Base-by-base conservation (phyloP, 257 asterid species). In the Euphrasia confusa region DNA sequence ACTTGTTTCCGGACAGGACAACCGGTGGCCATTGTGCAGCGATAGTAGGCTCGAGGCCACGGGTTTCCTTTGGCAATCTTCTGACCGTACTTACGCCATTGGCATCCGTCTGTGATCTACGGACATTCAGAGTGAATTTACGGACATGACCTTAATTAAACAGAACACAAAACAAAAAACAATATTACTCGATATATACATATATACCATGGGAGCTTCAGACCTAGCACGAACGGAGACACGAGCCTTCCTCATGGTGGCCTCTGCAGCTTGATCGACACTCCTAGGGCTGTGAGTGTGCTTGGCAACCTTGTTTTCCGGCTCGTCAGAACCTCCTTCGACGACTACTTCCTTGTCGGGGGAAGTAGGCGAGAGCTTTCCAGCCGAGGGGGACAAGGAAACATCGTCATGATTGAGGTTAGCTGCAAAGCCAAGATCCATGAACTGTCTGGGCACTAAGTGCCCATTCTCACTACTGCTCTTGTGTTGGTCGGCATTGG, bases 71-170 rank as follows among this genome's bases (percentile, higher is more conserved):
- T 89, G 0, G 97, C 97, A 82, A 86, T 84, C 74, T 89, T 89
- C 71, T 89, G 97, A n/a, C 97, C 97, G 13, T 89, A 89, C 61
- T 89, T 89, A 8, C 97, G 73, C 95, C 97, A 89, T 76, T 89
- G 97, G 33, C 95, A 89, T 63, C 95, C 95, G 74, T 89, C 97
- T 0, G 89, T 77, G 5, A 89, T 84, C 97, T 89, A 27, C 24
- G 24, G 0, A 21, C 24, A 21, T 21, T 21, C 24, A 21, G 24
- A 21, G 24, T 21, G 24, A 21, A 21, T 21, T 21, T 21, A 21
- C 24, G 24, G 24, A 21, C 24, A 21, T 21, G 24, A 21, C 24
- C 24, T 21, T 21, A 21, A 21, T 21, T 21, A 21, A 21, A 21
- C 24, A 21, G 24, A 21, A 21, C 24, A 21, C 24, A 21, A 21